Base-by-base conservation (phyloP, 2,329 filamentous ascomycete species). In the Tolypocladium endophyticum region DNA sequence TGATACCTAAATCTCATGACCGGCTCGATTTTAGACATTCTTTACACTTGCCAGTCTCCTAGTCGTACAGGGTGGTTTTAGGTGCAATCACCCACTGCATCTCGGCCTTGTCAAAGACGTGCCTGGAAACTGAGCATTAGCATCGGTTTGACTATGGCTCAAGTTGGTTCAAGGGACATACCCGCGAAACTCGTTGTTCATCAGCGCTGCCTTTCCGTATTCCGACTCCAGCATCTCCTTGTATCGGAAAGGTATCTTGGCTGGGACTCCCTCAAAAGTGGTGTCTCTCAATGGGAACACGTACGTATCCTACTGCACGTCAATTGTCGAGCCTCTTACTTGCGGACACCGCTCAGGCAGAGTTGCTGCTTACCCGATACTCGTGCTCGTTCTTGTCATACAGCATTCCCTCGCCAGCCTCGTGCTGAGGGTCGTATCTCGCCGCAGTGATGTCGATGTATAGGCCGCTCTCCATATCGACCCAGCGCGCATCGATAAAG, bases 271-370 rank as follows among this genome's bases (percentile, higher is more conserved):
- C 67, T 91, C 88, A 60, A 89, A 91, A 1, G 77, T 80, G 1
- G 85, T 88, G 61, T 85, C 80, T n/a, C 85, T 78, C 67, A 92
- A 74, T 0, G 88, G 88, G 67, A 85, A 90, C 14, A 92, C 75
- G 59, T 88, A 80, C 0, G 77, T 79, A 59, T 82, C 79, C 76
- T 81, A 50, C 4, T 1, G 11, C 12, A 9, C 23, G 39, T 61
- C 45, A 61, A 47, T n/a, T 7, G 14, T 30, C 23, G 2, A 16
- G n/a, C 6, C 57, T 58, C 14, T 7, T 14, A 14, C 4, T 20
- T 12, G 4, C 8, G 25, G 39, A n/a, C 5, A 8, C 20, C 35
- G 11, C 6, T 4, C 16, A 16, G 16, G 1, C 28, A 57, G 8
- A 16, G 28, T 33, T 16, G 28, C 28, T 30, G 30, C 70, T 57